Conservation (phyloP, 805 yeast genomes). For the Cyberlindnera americana region DNA sequence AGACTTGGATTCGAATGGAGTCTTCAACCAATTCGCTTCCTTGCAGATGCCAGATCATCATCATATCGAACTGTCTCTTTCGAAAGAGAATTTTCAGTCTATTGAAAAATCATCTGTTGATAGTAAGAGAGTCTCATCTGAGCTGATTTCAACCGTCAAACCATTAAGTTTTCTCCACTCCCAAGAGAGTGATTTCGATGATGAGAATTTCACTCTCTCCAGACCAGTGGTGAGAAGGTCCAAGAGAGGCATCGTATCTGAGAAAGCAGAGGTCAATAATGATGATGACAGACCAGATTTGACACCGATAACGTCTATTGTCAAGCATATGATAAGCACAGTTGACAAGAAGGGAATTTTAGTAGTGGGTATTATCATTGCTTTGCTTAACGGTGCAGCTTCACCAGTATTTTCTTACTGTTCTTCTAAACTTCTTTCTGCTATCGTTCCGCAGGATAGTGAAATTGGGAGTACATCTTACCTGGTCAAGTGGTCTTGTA, state of each 20-base stretch:
- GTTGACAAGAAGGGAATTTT: slow-evolving; percentile 30
- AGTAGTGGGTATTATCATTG: slow-evolving; percentile 47
- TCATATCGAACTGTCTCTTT: too few relatives aligned
- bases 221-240: slow-evolving; percentile 7
- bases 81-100: too few relatives aligned
- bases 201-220: neutral
- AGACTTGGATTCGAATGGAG: slow-evolving; percentile 28
- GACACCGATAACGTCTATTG: slow-evolving; percentile 28
- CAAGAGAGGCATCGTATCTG: slow-evolving; percentile 2
- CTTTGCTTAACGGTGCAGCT: slow-evolving; percentile 56
- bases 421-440: slow-evolving; percentile 64
- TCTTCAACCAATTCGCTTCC: slow-evolving; percentile 18
- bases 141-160: slow-evolving; percentile 19
- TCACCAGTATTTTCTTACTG: slow-evolving; percentile 79
- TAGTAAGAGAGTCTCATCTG: slow-evolving; percentile 19
- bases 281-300: slow-evolving; percentile 23
- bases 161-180: slow-evolving; percentile 19
- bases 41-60: slow-evolving; percentile 17
- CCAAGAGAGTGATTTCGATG: slow-evolving; percentile 8
- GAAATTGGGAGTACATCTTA: slow-evolving; percentile 31
- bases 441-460: slow-evolving; percentile 50
- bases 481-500: slow-evolving; percentile 61
- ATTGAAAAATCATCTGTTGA: too few relatives aligned
- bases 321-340: slow-evolving; percentile 29
- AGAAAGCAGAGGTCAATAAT: slow-evolving; percentile 1